Percentiles rank a stretch among this genome's conserved stretches.
phyloP scores from a whole-genome alignment of 306 rosid species.

The Senna tora region DNA sequence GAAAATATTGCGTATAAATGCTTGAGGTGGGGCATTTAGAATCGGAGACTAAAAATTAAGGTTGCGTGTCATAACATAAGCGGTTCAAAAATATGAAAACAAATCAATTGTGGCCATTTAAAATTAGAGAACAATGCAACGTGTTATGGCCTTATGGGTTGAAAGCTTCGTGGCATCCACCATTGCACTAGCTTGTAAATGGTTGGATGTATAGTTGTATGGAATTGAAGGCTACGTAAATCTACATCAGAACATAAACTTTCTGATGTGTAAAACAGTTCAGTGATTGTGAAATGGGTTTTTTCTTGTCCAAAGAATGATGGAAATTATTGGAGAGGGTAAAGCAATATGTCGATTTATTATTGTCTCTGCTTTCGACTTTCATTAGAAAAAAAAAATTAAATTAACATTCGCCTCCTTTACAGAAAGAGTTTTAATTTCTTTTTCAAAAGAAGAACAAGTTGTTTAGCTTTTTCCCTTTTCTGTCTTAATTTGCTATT shows the following conservation, averaged over 20 bases:
- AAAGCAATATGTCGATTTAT: not conserved
- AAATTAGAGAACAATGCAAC: not conserved
- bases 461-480: constrained; percentile 9
- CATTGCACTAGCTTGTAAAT: not conserved
- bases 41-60: not conserved
- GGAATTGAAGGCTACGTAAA: not conserved
- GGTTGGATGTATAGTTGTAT: not conserved
- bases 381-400: not conserved
- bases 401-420: not conserved
- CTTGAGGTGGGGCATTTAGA: not conserved
- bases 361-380: constrained; percentile 1
- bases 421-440: not conserved
- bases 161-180: not conserved
- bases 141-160: not conserved
- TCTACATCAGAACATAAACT: not conserved
- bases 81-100: not conserved
- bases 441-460: constrained; percentile 10
- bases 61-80: not conserved
- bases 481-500: not conserved
- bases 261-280: not conserved
- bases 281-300: not conserved
- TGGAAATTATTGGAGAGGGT: not conserved
- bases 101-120: not conserved
- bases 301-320: not conserved
- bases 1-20: not conserved